These are phyloP conservation scores for Fusarium anguioides DNA, from an alignment of 2,329 filamentous ascomycete species.

Conservation along the genomic window DNA sequence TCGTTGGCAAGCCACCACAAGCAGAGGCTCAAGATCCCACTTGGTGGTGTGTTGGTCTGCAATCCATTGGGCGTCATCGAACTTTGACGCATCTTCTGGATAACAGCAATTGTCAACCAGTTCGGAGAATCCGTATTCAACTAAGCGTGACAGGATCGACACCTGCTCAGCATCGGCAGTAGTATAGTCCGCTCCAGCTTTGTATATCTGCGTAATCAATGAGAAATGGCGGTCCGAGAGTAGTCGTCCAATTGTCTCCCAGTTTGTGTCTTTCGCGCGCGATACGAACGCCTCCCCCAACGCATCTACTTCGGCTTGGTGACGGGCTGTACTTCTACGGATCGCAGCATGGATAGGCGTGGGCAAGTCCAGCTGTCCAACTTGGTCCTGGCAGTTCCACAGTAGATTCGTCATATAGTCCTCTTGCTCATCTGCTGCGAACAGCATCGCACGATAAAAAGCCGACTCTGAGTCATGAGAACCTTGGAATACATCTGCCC, in stretches of 20 bases:
- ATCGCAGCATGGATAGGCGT: neutral
- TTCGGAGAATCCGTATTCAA: constrained; percentile 12
- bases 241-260: constrained; percentile 9
- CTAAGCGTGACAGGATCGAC: constrained; percentile 15
- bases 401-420: constrained; percentile 23
- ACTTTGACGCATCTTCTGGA: constrained; percentile 3
- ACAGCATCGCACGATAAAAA: constrained; percentile 22
- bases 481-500: neutral
- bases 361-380: neutral
- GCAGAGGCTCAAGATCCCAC: neutral
- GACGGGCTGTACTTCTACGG: constrained; percentile 18
- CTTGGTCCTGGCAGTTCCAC: constrained; percentile 9
- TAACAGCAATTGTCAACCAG: constrained; percentile 28
- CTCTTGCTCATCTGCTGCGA: constrained; percentile 16
- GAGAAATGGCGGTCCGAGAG: constrained; percentile 17
- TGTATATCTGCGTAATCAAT: constrained; percentile 11
- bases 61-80: constrained; percentile 1
- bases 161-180: neutral
- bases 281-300: constrained; percentile 2
- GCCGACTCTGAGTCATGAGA: neutral
- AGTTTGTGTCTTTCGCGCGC: constrained; percentile 1
- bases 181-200: constrained; percentile 24
- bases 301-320: constrained; percentile 7
- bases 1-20: constrained; percentile 14
- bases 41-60: neutral